Evolutionary conservation across 345 rosid genomes (phyloP).

Genomic region (Lepidium aucheri): DNA sequence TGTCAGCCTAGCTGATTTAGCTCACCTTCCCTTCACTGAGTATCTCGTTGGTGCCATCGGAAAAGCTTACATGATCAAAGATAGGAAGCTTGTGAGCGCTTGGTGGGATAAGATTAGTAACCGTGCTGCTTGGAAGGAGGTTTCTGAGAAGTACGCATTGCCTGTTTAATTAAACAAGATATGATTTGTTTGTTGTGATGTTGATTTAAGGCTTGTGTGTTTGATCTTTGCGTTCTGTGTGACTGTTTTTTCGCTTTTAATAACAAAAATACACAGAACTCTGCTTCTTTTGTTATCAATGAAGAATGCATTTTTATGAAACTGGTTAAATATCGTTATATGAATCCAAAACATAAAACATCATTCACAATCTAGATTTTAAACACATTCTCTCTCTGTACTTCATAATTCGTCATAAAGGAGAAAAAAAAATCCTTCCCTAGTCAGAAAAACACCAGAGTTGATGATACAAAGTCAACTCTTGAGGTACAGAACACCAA

Average conservation of each 20-base stretch:
- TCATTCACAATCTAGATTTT: not conserved
- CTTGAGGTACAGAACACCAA: conserved; percentile 3
- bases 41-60: conserved; percentile 40
- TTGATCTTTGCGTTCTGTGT: not conserved
- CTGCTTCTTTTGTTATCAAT: not conserved
- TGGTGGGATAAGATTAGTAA: conserved; percentile 66
- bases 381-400: not conserved
- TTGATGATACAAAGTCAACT: conserved; percentile 3
- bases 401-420: not conserved
- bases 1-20: conserved; percentile 59
- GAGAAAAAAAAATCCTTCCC: not conserved
- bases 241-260: not conserved
- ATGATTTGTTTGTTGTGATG: not conserved
- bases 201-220: not conserved
- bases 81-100: conserved; percentile 45
- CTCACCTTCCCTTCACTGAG: conserved; percentile 49
- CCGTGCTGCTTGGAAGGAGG: conserved; percentile 58
- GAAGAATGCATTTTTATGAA: too few relatives aligned
- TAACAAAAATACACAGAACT: not conserved
- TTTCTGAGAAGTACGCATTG: conserved; percentile 23
- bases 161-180: not conserved
- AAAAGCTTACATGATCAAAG: conserved; percentile 41
- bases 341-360: not conserved
- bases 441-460: conserved; percentile 14
- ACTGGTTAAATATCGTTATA: too few relatives aligned